Evolutionary conservation across 2,329 filamentous ascomycete genomes (phyloP), one percentile per base, ranked within the genome.

Genomic region (Colletotrichum ledebouriae): DNA sequence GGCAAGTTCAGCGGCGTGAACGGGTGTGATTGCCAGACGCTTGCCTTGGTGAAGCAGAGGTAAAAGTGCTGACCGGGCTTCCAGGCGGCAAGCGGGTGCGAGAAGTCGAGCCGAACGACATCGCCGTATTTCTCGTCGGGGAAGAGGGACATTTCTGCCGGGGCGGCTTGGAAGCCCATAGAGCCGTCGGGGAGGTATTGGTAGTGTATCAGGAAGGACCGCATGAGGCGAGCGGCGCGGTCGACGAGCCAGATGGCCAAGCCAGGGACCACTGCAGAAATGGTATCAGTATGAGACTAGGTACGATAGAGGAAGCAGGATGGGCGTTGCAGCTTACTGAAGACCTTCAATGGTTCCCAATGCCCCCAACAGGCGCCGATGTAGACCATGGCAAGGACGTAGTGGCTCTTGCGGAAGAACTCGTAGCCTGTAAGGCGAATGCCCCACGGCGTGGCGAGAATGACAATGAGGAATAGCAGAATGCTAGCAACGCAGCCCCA

Each of bases 301-400:
- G 17, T 17, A 29, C 2, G 13, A 0, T 49, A 12, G 13, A 50
- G 2, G 0, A 4, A 46, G 20, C 1, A 25, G 2, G 1, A 13
- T 15, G 6, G 6, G 2, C 22, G 6, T 2, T 17, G 46, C 22
- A 15, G 56, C 63, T 20, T 62, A 67, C 47, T 84, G 80, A 91
- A 94, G 75, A 89, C 92, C 53, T 86, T 83, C 4, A 94, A 81
- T 58, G 89, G 81, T 58, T 83, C 77, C 92, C 92, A 94, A 75
- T 94, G 92, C 1, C 86, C 91, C 86, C 90, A 93, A 77, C 90
- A 91, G 3, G 90, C 91, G 4, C 90, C 92, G 12, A 94, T 86
- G 76, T 93, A 94, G 4, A 94, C 77, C 80, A 91, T 88, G 11
- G 91, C 92, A 2, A 94, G 81, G 12, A 93, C 81, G 72, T 93